Conservation (phyloP, 2,329 filamentous ascomycete genomes). For the Alternaria solani region DNA sequence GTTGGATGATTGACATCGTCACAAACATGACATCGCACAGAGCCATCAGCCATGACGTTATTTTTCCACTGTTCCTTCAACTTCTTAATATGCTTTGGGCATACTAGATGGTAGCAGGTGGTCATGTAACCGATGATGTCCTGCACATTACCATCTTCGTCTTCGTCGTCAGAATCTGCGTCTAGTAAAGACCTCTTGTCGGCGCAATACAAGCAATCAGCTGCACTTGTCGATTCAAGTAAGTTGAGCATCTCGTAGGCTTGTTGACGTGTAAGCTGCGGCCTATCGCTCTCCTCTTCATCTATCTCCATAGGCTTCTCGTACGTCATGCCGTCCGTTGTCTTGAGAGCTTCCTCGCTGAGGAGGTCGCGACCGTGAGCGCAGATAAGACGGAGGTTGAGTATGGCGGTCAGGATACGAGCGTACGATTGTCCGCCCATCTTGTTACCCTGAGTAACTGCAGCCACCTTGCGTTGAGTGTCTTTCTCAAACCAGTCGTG, state of each 20-base stretch:
- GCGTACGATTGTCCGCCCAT: slow-evolving; percentile 89
- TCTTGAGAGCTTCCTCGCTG: slow-evolving; percentile 80
- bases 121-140: slow-evolving; percentile 80
- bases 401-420: slow-evolving; percentile 89
- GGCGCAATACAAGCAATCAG: slow-evolving; percentile 71
- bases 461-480: slow-evolving; percentile 79
- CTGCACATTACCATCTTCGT: slow-evolving; percentile 61
- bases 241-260: slow-evolving; percentile 87
- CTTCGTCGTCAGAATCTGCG: slow-evolving; percentile 46
- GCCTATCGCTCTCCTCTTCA: slow-evolving; percentile 71
- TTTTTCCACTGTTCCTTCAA: slow-evolving; percentile 65
- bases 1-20: slow-evolving; percentile 67
- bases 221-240: slow-evolving; percentile 81
- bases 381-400: slow-evolving; percentile 87
- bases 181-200: slow-evolving; percentile 65
- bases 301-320: slow-evolving; percentile 90
- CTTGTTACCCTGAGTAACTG: slow-evolving; percentile 71
- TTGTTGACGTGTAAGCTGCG: slow-evolving; percentile 70
- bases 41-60: slow-evolving; percentile 53
- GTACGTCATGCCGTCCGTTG: slow-evolving; percentile 81
- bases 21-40: slow-evolving; percentile 73
- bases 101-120: slow-evolving; percentile 86
- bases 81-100: slow-evolving; percentile 72
- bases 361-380: slow-evolving; percentile 94
- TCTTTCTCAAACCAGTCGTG: slow-evolving; percentile 87